Conservation (phyloP, 2,329 filamentous ascomycete genomes). For the Fusarium pseudonygamai region DNA sequence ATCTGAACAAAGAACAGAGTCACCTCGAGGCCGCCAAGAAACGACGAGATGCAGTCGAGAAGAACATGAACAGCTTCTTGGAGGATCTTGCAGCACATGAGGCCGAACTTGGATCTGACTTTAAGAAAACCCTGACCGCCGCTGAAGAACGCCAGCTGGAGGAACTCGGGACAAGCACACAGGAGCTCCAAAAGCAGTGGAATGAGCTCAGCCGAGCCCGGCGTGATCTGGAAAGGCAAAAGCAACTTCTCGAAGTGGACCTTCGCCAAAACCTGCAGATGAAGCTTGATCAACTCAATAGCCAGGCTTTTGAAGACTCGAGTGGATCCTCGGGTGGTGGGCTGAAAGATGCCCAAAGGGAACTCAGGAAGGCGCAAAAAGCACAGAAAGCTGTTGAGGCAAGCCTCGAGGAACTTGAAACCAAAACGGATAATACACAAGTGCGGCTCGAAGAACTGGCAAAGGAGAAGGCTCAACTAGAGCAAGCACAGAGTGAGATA, state of each 20-base stretch:
- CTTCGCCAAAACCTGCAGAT: slow-evolving; percentile 89
- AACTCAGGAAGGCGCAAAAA: slow-evolving; percentile 81
- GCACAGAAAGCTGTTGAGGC: slow-evolving; percentile 72
- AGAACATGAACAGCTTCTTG: slow-evolving; percentile 78
- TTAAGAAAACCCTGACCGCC: slow-evolving; percentile 86
- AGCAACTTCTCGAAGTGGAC: slow-evolving; percentile 85
- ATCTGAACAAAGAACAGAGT: slow-evolving; percentile 77
- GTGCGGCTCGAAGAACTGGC: slow-evolving; percentile 66
- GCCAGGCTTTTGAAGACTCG: slow-evolving; percentile 74
- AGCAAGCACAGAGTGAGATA: slow-evolving; percentile 78
- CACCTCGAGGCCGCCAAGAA: slow-evolving; percentile 75
- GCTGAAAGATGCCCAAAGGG: slow-evolving; percentile 80
- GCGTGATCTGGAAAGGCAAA: slow-evolving; percentile 80
- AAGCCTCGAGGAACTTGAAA: slow-evolving; percentile 79
- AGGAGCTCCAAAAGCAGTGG: slow-evolving; percentile 80
- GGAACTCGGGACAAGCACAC: slow-evolving; percentile 72
- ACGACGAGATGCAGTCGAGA: slow-evolving; percentile 74
- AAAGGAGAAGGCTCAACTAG: slow-evolving; percentile 66
- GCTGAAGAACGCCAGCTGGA: slow-evolving; percentile 88
- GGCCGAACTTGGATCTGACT: slow-evolving; percentile 83
- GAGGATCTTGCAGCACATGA: slow-evolving; percentile 81
- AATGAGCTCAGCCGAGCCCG: slow-evolving; percentile 78
- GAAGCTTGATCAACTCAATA: slow-evolving; percentile 85
- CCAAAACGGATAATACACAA: slow-evolving; percentile 67
- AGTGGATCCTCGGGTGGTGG: slow-evolving; percentile 69